phyloP scores from a whole-genome alignment of 495 filamentous ascomycete species.

The Aspergillus haitiensis region DNA sequence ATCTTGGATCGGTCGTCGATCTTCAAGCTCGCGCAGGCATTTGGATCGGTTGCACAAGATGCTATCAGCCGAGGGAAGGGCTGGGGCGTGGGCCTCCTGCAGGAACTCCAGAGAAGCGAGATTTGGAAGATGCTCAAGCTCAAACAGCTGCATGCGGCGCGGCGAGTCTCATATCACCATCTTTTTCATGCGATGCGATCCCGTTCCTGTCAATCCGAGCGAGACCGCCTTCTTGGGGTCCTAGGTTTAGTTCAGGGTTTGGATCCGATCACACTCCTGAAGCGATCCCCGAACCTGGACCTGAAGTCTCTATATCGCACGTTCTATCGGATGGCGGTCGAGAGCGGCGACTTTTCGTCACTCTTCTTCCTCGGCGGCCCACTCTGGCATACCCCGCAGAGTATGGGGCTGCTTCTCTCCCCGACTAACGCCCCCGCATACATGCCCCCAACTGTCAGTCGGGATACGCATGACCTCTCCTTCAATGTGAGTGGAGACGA shows the following conservation, averaged over 20 bases:
- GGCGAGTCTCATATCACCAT: neutral
- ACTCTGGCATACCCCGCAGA: neutral
- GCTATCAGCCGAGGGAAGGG: neutral
- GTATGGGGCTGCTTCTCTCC: neutral
- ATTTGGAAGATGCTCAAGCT: slow-evolving; percentile 1
- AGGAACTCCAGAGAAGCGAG: slow-evolving; percentile 2
- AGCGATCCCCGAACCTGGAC: neutral
- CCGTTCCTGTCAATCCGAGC: neutral
- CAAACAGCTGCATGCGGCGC: neutral
- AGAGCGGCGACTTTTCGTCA: neutral
- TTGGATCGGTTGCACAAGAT: neutral
- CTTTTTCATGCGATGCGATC: neutral
- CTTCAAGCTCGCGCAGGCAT: neutral
- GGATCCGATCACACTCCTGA: neutral
- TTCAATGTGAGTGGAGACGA: neutral
- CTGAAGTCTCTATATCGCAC: neutral
- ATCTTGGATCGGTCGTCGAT: neutral
- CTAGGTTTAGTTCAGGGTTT: neutral
- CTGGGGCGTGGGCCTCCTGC: neutral
- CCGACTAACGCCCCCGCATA: neutral
- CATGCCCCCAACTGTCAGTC: neutral
- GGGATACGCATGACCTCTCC: neutral
- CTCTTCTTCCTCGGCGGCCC: neutral
- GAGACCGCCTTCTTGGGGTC: neutral
- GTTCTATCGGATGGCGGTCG: neutral